These are phyloP conservation scores for Oryza brachyantha DNA, from an alignment of 176 grass and related monocot species.

Conservation along the genomic window DNA sequence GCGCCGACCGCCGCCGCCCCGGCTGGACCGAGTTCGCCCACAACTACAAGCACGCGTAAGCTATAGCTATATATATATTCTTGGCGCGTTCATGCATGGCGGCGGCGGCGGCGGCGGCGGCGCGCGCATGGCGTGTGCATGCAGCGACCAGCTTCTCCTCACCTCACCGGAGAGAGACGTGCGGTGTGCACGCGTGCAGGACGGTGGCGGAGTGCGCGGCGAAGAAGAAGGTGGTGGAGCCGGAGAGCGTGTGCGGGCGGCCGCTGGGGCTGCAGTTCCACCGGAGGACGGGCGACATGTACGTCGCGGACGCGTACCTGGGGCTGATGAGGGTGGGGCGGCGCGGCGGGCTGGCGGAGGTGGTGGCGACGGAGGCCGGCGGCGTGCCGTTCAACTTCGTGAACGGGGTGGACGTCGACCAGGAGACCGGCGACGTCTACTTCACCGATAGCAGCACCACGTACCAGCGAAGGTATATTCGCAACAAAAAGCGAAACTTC, in stretches of 20 bases:
- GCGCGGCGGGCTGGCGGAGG: conserved; percentile 47
- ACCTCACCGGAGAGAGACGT: not conserved
- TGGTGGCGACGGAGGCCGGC: conserved; percentile 50
- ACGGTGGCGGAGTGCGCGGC: conserved; percentile 40
- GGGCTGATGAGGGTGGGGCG: conserved; percentile 65
- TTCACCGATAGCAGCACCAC: conserved; percentile 85
- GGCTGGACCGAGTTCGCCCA: conserved; percentile 76
- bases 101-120: too few species aligned
- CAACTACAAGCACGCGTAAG: conserved; percentile 52
- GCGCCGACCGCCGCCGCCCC: not conserved
- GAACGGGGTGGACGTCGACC: conserved; percentile 87
- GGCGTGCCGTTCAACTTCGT: conserved; percentile 70
- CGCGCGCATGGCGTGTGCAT: not conserved
- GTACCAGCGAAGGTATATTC: conserved; percentile 60
- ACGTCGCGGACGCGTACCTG: conserved; percentile 86
- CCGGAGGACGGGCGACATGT: conserved; percentile 55
- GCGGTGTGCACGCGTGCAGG: not conserved
- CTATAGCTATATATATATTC: not conserved
- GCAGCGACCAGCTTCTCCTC: not conserved
- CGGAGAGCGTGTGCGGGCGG: conserved; percentile 81
- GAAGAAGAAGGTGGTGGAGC: conserved; percentile 24
- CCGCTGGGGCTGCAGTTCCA: conserved; percentile 85
- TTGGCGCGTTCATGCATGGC: not conserved
- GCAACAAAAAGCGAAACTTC: too few species aligned
- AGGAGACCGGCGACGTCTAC: conserved; percentile 74